Conservation (phyloP, 2,329 filamentous ascomycete genomes). For the Exophiala xenobiotica region DNA sequence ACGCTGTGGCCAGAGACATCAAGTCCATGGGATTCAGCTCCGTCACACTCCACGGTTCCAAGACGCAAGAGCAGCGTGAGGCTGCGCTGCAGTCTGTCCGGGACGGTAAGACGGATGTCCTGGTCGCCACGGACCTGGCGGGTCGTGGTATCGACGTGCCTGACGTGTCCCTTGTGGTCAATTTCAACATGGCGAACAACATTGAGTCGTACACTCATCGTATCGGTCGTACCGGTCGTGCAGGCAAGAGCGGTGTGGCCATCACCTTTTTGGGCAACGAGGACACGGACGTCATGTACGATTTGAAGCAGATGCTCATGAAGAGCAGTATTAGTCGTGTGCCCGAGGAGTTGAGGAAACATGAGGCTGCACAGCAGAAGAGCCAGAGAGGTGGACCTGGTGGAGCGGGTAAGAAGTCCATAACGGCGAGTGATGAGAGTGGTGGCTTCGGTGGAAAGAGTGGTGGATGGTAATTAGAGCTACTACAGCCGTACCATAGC, state of each 20-base stretch:
- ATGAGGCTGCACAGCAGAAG: conserved; percentile 88
- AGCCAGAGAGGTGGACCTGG: conserved; percentile 49
- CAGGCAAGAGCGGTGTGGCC: conserved; percentile 91
- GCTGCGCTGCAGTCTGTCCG: conserved; percentile 84
- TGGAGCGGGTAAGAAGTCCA: conserved; percentile 39
- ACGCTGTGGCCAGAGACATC: conserved; percentile 90
- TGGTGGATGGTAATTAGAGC: conserved; percentile 6
- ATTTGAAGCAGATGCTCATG: conserved; percentile 90
- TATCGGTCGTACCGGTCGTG: conserved; percentile 94
- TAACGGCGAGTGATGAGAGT: conserved; percentile 21
- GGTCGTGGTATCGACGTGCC: conserved; percentile 97
- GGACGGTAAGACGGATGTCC: conserved; percentile 74
- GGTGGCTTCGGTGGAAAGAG: conserved; percentile 26
- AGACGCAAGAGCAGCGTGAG: conserved; percentile 97
- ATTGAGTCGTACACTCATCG: conserved; percentile 97
- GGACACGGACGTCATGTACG: conserved; percentile 83
- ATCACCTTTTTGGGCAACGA: conserved; percentile 94
- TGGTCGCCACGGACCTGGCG: conserved; percentile 93
- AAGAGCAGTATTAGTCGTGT: conserved; percentile 87
- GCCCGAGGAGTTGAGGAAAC: conserved; percentile 84
- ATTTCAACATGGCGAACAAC: conserved; percentile 95
- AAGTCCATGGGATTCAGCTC: conserved; percentile 88
- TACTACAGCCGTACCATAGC: too few species aligned
- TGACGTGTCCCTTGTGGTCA: conserved; percentile 89
- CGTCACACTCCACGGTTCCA: conserved; percentile 90